Conservation (phyloP, 352 stramenopile genomes). For the Globisporangium paroecandrum region DNA sequence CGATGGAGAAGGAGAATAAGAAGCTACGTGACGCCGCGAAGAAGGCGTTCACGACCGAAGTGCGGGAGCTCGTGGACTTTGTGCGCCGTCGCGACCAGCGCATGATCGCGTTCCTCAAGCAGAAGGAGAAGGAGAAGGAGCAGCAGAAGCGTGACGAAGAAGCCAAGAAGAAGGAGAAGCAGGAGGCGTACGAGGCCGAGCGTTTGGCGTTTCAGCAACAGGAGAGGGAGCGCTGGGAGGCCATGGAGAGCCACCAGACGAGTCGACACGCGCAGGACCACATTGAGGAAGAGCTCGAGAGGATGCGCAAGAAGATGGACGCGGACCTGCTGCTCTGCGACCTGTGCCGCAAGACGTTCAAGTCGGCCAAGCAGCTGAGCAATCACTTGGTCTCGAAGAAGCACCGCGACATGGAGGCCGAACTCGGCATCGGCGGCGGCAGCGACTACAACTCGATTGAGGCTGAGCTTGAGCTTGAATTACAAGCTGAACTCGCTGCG, state of each 20-base stretch:
- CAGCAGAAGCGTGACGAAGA: constrained; percentile 47
- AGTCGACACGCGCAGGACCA: constrained; percentile 48
- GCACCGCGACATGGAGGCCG: constrained; percentile 68
- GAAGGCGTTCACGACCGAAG: constrained; percentile 73
- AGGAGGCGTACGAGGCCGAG: constrained; percentile 57
- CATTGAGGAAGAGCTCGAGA: constrained; percentile 65
- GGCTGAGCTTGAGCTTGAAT: constrained; percentile 52
- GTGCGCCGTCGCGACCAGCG: constrained; percentile 74
- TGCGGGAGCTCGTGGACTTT: constrained; percentile 82
- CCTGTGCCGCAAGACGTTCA: constrained; percentile 82
- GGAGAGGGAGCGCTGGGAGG: constrained; percentile 56
- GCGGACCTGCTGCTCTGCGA: constrained; percentile 68
- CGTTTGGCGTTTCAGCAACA: constrained; percentile 67
- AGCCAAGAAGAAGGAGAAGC: constrained; percentile 48
- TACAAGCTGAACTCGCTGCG: constrained; percentile 55
- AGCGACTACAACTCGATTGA: constrained; percentile 54
- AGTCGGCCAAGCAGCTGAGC: constrained; percentile 76
- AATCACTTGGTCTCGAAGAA: constrained; percentile 83
- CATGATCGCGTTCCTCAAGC: constrained; percentile 60
- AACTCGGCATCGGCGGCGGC: constrained; percentile 49
- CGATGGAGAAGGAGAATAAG: constrained; percentile 89
- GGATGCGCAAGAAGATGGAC: constrained; percentile 64
- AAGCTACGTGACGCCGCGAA: constrained; percentile 77
- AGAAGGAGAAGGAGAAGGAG: constrained; percentile 61
- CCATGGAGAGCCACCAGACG: constrained; percentile 31